Evolutionary conservation across 495 filamentous ascomycete genomes (phyloP), one percentile per base, ranked within the genome.

Genomic region (Achaetomiella virescens): DNA sequence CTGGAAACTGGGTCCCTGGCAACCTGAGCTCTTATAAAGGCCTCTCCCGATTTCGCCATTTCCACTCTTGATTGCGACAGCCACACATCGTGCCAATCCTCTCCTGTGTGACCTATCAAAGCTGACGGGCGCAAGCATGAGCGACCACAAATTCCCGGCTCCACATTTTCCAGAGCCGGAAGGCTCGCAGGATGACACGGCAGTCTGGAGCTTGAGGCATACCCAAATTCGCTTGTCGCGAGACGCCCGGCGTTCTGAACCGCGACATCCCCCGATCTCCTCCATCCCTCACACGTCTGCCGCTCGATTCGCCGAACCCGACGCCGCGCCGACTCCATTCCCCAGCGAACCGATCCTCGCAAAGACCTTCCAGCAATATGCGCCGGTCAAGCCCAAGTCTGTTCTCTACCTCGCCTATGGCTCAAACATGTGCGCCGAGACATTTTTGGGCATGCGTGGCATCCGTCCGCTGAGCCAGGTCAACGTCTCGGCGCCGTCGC

Each of bases 331-430:
- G 1, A 55, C 29, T 1, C 60, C 62, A 1, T 66, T 69, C 50
- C 65, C 61, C 2, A 59, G 35, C 55, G 63, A 63, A 14, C 62
- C 66, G 14, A 50, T 69, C 43, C 52, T 53, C 33, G 57, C 65
- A 25, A 55, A 48, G 10, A 8, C 37, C 15, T 17, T 42, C 49
- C 48, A 45, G 11, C 43, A 37, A 27, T 11, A 54, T 41, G 55
- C 49, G 44, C 55, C 49, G 17, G 24, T 48, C 18, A 48, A 48
- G 6, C 56, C 65, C 15, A 47, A 51, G 14, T 89, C 89, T 2
- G 75, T 96, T 47, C 79, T 96, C 43, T 98, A 97, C 73, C 82
- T 98, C 11, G 93, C 93, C 37, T 98, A 98, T 62, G 93, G 93
- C 58, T 95, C 91, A 47, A 98, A 97, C 67, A 80, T 98, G 53